Conservation (phyloP, 345 rosid species). For the Eucalyptus pauciflora region DNA sequence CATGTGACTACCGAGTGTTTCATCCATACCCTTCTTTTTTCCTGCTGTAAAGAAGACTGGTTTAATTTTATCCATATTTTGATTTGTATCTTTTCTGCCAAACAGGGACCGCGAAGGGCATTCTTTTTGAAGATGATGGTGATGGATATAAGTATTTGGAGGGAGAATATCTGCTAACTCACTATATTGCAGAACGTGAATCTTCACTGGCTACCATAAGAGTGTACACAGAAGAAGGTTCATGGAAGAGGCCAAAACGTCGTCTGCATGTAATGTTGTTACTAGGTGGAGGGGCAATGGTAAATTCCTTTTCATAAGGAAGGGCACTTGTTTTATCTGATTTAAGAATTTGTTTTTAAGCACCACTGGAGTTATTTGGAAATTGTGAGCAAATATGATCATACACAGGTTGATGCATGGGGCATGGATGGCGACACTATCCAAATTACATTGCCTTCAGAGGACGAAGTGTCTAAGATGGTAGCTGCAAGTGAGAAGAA, state of each 20-base stretch:
- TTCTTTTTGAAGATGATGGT: constrained; percentile 78
- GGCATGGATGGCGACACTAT: constrained; percentile 78
- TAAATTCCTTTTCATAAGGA: constrained; percentile 4
- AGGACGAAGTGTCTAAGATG: constrained; percentile 25
- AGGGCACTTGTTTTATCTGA: not conserved
- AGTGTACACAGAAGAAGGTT: constrained; percentile 58
- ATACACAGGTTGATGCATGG: constrained; percentile 59
- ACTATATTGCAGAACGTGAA: constrained; percentile 50
- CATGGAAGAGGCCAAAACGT: constrained; percentile 76
- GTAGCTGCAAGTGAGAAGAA: constrained; percentile 36
- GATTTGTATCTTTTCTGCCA: not conserved
- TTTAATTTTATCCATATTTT: not conserved
- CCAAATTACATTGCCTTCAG: constrained; percentile 50
- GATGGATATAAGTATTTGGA: constrained; percentile 72
- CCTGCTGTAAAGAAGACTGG: not conserved
- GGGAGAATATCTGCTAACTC: constrained; percentile 51
- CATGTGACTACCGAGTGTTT: not conserved
- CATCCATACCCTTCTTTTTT: not conserved
- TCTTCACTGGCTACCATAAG: constrained; percentile 50
- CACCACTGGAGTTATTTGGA: not conserved
- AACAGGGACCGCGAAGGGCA: constrained; percentile 64
- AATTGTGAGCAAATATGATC: not conserved
- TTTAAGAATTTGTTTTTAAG: not conserved
- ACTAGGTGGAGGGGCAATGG: constrained; percentile 80
- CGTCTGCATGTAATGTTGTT: constrained; percentile 52